A percentile compares a stretch with the other conserved stretches of the same genome.
phyloP scores from a whole-genome alignment of 1,284 basidiomycete species.

The Irpex sp. region DNA sequence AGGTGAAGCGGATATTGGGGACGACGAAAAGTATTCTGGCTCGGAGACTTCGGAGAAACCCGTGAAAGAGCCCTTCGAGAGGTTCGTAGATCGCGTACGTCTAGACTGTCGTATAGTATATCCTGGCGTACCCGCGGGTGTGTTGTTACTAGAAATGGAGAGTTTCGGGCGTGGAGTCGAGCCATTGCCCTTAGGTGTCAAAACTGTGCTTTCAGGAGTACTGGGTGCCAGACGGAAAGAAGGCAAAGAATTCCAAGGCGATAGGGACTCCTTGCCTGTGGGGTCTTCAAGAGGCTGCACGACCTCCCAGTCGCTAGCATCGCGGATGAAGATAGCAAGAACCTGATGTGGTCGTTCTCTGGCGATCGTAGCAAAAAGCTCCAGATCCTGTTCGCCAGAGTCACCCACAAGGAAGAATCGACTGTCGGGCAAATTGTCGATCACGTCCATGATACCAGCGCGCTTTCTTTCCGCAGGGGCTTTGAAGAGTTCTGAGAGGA shows the following conservation, averaged over 20 bases:
- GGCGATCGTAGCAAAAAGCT: slow-evolving; percentile 74
- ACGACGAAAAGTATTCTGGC: slow-evolving; percentile 4
- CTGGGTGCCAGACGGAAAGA: not conserved
- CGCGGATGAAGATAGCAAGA: slow-evolving; percentile 72
- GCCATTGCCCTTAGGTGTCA: not conserved
- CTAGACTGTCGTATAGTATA: not conserved
- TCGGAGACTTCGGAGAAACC: not conserved
- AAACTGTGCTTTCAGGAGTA: not conserved
- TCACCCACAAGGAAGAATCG: slow-evolving; percentile 84
- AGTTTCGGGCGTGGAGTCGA: not conserved
- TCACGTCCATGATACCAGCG: slow-evolving; percentile 67
- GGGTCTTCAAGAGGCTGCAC: slow-evolving; percentile 45
- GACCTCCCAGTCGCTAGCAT: slow-evolving; percentile 38
- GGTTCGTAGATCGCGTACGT: slow-evolving; percentile 1
- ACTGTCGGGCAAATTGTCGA: slow-evolving; percentile 71
- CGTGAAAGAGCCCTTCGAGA: not conserved
- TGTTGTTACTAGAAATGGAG: slow-evolving; percentile 1
- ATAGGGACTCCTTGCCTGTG: slow-evolving; percentile 38
- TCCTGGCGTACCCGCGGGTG: not conserved
- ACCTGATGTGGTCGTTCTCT: slow-evolving; percentile 61
- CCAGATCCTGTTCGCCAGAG: slow-evolving; percentile 84
- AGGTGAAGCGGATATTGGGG: not conserved
- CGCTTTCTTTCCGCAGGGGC: slow-evolving; percentile 78
- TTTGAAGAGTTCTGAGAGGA: slow-evolving; percentile 71
- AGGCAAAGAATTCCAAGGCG: not conserved